Evolutionary conservation across 169 alveolate species (phyloP).

Genomic region (Amoebophrya sp.): DNA sequence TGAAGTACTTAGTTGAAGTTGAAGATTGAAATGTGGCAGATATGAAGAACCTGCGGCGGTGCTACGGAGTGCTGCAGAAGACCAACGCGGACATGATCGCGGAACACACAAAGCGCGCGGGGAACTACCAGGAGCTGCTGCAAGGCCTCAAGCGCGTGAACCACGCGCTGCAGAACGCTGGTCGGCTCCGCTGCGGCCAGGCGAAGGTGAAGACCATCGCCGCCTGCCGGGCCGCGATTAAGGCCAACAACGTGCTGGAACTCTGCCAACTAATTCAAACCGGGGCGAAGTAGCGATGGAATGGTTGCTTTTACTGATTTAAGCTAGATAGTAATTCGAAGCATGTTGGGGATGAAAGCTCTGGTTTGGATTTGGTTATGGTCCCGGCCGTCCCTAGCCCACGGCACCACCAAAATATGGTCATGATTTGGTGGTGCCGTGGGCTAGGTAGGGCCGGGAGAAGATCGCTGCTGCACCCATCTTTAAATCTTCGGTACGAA

Average conservation of each 20-base stretch:
- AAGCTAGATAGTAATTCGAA: not conserved
- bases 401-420: not conserved
- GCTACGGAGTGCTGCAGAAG: not conserved
- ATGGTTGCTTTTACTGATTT: not conserved
- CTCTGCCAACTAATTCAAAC: not conserved
- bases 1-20: not conserved
- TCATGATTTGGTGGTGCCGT: too few species aligned
- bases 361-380: not conserved
- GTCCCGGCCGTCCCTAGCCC: not conserved
- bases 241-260: not conserved
- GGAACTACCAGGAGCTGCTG: not conserved
- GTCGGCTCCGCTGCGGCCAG: not conserved
- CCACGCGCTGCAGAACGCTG: not conserved
- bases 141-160: not conserved
- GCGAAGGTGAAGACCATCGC: not conserved
- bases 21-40: not conserved
- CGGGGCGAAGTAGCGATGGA: not conserved
- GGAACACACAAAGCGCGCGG: not conserved
- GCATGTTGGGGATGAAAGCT: not conserved
- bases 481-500: too few species aligned
- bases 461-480: too few species aligned
- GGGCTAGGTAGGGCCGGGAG: too few species aligned
- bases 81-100: not conserved
- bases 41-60: not conserved
- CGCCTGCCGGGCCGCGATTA: not conserved